phyloP scores from a whole-genome alignment of 2,329 filamentous ascomycete species.

The Diaporthe capsici region DNA sequence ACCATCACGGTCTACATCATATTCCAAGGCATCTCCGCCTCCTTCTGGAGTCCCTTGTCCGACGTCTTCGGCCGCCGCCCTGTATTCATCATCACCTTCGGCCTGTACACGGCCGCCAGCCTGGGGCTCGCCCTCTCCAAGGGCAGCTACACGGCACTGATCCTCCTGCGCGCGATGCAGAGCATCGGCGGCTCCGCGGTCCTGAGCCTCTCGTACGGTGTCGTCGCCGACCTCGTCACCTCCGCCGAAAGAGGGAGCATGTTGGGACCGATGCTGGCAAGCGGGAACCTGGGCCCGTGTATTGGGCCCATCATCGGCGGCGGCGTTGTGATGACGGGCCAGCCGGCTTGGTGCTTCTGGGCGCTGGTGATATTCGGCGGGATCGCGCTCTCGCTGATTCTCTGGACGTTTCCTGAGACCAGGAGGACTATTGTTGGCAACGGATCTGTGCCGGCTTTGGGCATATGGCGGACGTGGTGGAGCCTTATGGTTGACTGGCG shows the following conservation, averaged over 20 bases:
- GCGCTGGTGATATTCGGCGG: constrained; percentile 70
- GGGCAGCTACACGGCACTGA: constrained; percentile 65
- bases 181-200: constrained; percentile 74
- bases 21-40: constrained; percentile 70
- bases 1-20: constrained; percentile 70
- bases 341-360: constrained; percentile 37
- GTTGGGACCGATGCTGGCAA: constrained; percentile 72
- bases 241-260: constrained; percentile 77
- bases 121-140: constrained; percentile 66
- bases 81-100: constrained; percentile 67
- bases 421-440: constrained; percentile 69
- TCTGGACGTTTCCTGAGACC: constrained; percentile 68
- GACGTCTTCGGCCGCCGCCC: constrained; percentile 70
- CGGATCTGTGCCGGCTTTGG: constrained; percentile 66
- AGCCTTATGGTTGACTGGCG: constrained; percentile 45
- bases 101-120: constrained; percentile 67
- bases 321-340: neutral
- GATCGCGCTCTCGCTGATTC: constrained; percentile 59
- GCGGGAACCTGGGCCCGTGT: constrained; percentile 61
- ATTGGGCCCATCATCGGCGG: constrained; percentile 41
- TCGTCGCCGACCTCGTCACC: constrained; percentile 77
- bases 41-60: constrained; percentile 69
- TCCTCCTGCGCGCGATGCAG: constrained; percentile 72
- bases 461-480: constrained; percentile 64
- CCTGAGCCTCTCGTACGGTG: constrained; percentile 74